Percentiles rank a stretch among this genome's conserved stretches.
Conservation (phyloP, 805 yeast genomes). For the Yarrowia deformans region DNA sequence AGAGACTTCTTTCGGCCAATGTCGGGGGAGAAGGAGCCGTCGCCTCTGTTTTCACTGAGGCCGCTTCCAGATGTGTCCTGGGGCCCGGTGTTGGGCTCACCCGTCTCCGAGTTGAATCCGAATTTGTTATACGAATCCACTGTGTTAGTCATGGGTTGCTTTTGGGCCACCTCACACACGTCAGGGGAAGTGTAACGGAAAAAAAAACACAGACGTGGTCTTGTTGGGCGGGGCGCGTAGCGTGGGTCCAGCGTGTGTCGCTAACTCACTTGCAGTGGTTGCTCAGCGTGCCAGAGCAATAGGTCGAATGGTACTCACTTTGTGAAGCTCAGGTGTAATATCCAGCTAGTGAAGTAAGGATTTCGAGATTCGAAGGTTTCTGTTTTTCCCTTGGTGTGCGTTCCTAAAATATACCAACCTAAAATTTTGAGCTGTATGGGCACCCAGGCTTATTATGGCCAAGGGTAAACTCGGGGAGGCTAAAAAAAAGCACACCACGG, state of each 20-base stretch:
- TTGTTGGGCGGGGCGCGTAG: background rate
- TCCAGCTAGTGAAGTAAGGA: slow-evolving; percentile 28
- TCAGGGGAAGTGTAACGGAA: slow-evolving; percentile 9
- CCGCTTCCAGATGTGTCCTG: slow-evolving; percentile 19
- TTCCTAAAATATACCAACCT: slow-evolving; percentile 30
- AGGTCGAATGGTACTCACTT: slow-evolving; percentile 26
- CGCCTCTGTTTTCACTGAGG: slow-evolving; percentile 22
- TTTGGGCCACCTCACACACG: background rate
- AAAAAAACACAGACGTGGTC: slow-evolving; percentile 1
- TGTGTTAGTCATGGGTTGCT: slow-evolving; percentile 13
- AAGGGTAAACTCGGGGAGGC: slow-evolving; percentile 2
- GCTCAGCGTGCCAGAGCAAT: background rate
- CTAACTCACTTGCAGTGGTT: slow-evolving; percentile 7
- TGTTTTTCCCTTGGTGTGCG: slow-evolving; percentile 35
- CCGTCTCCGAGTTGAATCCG: slow-evolving; percentile 38
- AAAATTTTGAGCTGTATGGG: slow-evolving; percentile 22
- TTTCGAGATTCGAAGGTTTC: slow-evolving; percentile 12
- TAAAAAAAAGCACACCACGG: background rate
- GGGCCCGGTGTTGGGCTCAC: slow-evolving; percentile 30
- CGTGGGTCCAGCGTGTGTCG: background rate
- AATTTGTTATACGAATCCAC: slow-evolving; percentile 38
- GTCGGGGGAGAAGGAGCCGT: slow-evolving; percentile 39
- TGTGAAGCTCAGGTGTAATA: slow-evolving; percentile 31
- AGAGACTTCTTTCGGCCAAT: slow-evolving; percentile 65
- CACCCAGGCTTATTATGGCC: slow-evolving; percentile 12